Base-by-base conservation (phyloP, 768 basidiomycete species). In the Tricholoma sp. region DNA sequence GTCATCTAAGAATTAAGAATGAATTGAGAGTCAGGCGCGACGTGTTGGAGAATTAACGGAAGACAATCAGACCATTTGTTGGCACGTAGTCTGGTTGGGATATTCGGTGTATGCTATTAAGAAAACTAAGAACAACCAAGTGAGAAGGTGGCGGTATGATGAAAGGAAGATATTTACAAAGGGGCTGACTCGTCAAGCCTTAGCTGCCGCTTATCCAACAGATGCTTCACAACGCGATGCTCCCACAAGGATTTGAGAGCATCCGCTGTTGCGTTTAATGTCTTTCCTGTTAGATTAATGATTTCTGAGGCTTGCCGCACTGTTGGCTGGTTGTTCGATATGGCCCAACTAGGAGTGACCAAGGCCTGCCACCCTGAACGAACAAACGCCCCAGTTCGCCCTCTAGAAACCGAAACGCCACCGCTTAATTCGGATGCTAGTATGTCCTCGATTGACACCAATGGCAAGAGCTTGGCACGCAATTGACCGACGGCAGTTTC, bases 121-220 rank as follows among this genome's bases (percentile, higher is more conserved):
- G 66, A 70, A 92, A 93, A 69, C 90, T 92, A 57, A 5, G 24
- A 43, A 39, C 41, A 34, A 9, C 18, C 34, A 55, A 29, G 34
- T 34, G 52, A 52, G 27, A 27, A 39, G 3, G 9, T 55, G 41
- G 4, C 27, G 10, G 46, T 45, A 19, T 56, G 53, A 56, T 34
- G 39, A 49, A 57, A 18, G 31, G 51, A 54, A n/a, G 39, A 53
- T 58, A 71, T 86, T 66, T 67, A 92, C 90, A 87, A 91, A 24
- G 83, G 72, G 3, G 86, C 87, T 10, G 85, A 88, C 65, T 93
- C 90, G 56, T 91, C 86, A 5, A 92, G 74, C 55, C 80, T 78
- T 59, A 91, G 72, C 65, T 81, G 84, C 53, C 84, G 79, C 31
- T 76, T 69, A 49, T 80, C 72, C 50, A 89, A 41, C 22, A 90